These are phyloP conservation scores for Eucalyptus guilfoylei DNA, from an alignment of 345 rosid genomes.

Conservation along the genomic window DNA sequence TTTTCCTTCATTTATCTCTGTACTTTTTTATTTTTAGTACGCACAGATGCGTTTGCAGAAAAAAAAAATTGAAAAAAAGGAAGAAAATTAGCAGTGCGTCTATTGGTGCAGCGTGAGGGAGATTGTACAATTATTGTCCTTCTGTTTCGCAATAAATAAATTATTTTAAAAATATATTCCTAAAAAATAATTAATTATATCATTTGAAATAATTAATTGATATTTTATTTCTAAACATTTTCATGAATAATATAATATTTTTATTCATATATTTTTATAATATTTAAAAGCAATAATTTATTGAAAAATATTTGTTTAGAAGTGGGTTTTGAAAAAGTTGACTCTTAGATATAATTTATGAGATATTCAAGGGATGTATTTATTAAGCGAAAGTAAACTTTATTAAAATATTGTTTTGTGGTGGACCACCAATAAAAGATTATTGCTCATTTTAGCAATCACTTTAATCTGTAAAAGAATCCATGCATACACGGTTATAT, in stretches of 20 bases:
- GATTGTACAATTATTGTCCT: background rate
- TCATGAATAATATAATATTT: background rate
- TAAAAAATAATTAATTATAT: background rate
- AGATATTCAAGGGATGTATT: background rate
- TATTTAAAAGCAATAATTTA: fast-evolving
- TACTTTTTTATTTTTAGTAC: background rate
- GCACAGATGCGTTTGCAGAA: background rate
- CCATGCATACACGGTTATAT: background rate
- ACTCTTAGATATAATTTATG: background rate
- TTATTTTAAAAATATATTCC: background rate
- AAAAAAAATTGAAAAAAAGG: background rate
- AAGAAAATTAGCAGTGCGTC: background rate
- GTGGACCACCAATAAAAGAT: background rate
- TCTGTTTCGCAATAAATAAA: background rate
- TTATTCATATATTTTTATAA: background rate
- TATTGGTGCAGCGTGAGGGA: background rate
- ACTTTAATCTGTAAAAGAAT: background rate
- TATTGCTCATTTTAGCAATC: background rate
- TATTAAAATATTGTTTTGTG: background rate
- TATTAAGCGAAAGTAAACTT: background rate
- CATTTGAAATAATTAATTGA: background rate
- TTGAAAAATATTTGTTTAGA: fast-evolving
- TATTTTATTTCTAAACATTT: background rate
- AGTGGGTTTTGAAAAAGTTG: background rate
- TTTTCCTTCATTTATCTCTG: background rate